Base-by-base conservation (phyloP, 192 early-diverging fungal species). In the Gigaspora rosea region DNA sequence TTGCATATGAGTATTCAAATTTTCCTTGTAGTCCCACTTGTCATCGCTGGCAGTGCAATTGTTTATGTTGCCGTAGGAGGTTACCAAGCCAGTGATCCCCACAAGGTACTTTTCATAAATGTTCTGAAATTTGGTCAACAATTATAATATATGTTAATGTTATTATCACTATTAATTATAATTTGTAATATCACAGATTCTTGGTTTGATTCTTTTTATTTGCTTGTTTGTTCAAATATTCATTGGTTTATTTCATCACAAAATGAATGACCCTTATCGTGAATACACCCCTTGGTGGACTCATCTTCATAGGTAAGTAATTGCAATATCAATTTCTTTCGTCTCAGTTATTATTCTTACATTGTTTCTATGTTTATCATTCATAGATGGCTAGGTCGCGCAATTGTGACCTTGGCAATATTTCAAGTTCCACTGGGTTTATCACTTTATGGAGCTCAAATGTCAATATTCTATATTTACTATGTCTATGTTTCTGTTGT, bases 1-100 rank as follows among this genome's bases (percentile, higher is more conserved):
- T 33, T 73, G 18, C 71, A 73, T 58, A 58, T 51, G 71, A n/a
- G 22, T n/a, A 57, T 57, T 73, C 71, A 73, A 47, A 11, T 41
- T 27, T 73, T 73, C 33, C 4, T 73, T 18, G 36, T 54, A 9
- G 18, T 54, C 46, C 51, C 51, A 20, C 36, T 54, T 11, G 32
- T 54, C 10, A 57, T 73, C 13, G 0, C 58, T 73, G 71, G 54
- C n/a, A 16, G 48, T 8, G 58, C 46, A 54, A 20, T 58, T 8
- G 11, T 54, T 35, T 16, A 2, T 1, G 8, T 36, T 0, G 71
- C 71, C 4, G 36, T 54, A 12, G 54, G 12, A 1, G 54, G 71
- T 50, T 36, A 35, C n/a, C 11, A 36, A 41, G 7, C 22, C 49
- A n/a, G 16, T 27, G 46, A 68, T 27, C 11, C 66, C 8, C 66